These are phyloP conservation scores for Aspergillus coremiiformis DNA, from an alignment of 495 filamentous ascomycete genomes.

Conservation along the genomic window DNA sequence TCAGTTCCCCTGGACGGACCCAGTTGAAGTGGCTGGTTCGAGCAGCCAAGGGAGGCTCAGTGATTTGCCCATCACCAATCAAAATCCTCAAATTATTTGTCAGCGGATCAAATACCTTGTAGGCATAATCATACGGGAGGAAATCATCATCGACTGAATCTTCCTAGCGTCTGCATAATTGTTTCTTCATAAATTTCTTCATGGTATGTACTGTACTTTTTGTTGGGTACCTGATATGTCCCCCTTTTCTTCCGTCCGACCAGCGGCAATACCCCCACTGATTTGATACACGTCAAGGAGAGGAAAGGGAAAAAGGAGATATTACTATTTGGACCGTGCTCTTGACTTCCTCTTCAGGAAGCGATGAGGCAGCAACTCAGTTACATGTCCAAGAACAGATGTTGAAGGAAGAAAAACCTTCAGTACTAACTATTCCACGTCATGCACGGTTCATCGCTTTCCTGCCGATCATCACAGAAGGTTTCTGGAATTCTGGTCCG, in stretches of 20 bases:
- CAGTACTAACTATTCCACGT: slow-evolving; percentile 18
- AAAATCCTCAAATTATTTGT: background rate
- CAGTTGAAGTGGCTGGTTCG: background rate
- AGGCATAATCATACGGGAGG: slow-evolving; percentile 6
- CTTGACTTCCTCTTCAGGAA: background rate
- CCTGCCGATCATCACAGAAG: slow-evolving; percentile 10
- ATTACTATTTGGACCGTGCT: background rate
- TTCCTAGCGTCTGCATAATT: slow-evolving; percentile 6
- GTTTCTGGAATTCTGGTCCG: background rate
- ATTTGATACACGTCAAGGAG: background rate
- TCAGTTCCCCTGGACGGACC: background rate
- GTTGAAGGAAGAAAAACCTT: too few species aligned
- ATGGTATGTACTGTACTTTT: too few species aligned
- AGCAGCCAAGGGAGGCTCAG: too few species aligned
- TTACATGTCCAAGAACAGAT: background rate
- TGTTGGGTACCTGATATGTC: background rate
- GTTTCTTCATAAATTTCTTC: slow-evolving; percentile 11
- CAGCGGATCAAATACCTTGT: background rate
- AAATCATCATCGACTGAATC: slow-evolving; percentile 6
- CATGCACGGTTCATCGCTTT: slow-evolving; percentile 20
- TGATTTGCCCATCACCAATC: background rate
- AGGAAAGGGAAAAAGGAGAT: slow-evolving; percentile 1
- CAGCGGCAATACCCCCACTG: slow-evolving; percentile 8
- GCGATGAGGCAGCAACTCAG: background rate
- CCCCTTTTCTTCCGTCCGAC: slow-evolving; percentile 6